Evolutionary conservation across 148 eudicot genomes (phyloP).

Genomic region (Amaranthus hypochondriacus): DNA sequence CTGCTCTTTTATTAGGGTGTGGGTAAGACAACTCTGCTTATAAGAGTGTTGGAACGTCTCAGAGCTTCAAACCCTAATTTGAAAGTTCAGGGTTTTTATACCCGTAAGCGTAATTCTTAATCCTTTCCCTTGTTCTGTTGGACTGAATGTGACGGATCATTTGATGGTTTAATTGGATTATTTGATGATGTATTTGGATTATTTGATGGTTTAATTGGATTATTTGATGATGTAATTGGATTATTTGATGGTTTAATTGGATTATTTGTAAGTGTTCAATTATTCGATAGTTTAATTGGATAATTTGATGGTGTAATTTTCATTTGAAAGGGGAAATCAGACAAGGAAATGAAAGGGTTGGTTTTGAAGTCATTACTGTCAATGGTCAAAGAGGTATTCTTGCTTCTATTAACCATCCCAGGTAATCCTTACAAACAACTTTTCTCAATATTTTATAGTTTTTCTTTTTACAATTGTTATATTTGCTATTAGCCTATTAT

Average conservation of each 20-base stretch:
- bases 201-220: not conserved
- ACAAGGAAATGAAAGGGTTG: constrained; percentile 70
- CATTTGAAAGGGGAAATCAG: constrained; percentile 61
- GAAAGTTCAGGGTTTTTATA: constrained; percentile 86
- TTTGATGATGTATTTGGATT: not conserved
- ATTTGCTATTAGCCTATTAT: not conserved
- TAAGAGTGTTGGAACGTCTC: constrained; percentile 51
- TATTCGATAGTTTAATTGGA: not conserved
- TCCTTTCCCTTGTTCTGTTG: not conserved
- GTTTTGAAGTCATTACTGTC: constrained; percentile 78
- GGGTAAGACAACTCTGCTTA: constrained; percentile 75
- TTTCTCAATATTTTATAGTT: not conserved
- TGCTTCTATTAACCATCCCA: constrained; percentile 52
- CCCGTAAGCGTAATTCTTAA: constrained; percentile 38
- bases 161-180: not conserved
- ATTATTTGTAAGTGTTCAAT: not conserved
- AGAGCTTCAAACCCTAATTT: constrained; percentile 57
- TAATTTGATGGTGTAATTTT: constrained; percentile 1
- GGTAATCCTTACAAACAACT: constrained; percentile 25
- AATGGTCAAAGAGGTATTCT: constrained; percentile 60
- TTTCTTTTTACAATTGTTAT: not conserved
- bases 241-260: not conserved
- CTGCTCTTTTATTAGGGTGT: constrained; percentile 44
- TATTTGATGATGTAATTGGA: not conserved
- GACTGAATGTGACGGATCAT: not conserved